Base-by-base conservation (phyloP, 352 stramenopile genomes). In the Globisporangium camurandrum region DNA sequence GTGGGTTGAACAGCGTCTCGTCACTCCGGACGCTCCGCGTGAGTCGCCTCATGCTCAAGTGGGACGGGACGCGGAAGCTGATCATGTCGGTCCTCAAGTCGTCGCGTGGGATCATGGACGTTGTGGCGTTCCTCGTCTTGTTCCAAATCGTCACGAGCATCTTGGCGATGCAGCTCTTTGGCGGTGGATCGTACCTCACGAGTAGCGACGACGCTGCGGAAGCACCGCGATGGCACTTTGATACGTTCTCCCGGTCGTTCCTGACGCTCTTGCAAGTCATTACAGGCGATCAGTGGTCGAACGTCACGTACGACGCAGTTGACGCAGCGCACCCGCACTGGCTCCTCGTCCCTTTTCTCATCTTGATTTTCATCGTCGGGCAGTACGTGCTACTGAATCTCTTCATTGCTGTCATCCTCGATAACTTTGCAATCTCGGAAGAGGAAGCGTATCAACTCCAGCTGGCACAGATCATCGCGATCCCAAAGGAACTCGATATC, bases 401-500 rank as follows among this genome's bases (percentile, higher is more conserved):
- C 8, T 91, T 91, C 48, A 88, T 91, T 40, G 79, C 79, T 39
- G 79, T 88, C 41, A 91, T 88, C 51, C 67, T 91, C 34, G 79
- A 91, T 19, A 91, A 91, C 43, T 91, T 91, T 51, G 70, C 75
- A 12, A 84, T 90, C 36, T 78, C 76, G 0, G 79, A 90, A 47
- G 79, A 90, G 46, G 79, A 90, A 51, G 79, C 79, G 2, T 90
- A 90, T 23, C 79, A 90, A 31, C 57, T 88, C n/a, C 79, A 90
- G 56, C 69, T 90, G 22, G 76, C 78, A 19, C 79, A 86, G 52
- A 86, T 90, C 51, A 86, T 90, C 37, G 79, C 79, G 19, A 86
- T 86, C 44, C 79, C 79, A 2, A 90, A 90, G 36, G 79, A 90
- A 22, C 64, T 90, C 4, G 74, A 86, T 31, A 90, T 90, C 31